Percentiles rank a stretch among this genome's conserved stretches.
Conservation (phyloP, 2,329 filamentous ascomycete genomes). For the Colletotrichum melonis region DNA sequence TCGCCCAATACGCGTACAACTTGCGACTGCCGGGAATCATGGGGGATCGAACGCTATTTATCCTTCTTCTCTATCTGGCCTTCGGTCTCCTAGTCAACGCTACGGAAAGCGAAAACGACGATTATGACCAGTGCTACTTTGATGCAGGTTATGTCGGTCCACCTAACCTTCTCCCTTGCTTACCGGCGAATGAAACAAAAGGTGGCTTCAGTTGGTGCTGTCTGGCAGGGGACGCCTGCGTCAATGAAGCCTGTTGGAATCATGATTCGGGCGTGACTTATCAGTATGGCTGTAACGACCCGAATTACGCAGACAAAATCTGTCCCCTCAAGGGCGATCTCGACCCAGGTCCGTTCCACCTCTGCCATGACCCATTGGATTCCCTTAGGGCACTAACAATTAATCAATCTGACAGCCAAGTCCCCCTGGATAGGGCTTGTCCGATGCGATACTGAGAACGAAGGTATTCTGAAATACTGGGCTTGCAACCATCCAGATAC, state of each 20-base stretch:
- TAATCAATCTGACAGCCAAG: slow-evolving; percentile 9
- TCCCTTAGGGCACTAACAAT: too few species aligned
- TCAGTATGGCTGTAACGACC: slow-evolving; percentile 33
- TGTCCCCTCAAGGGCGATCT: slow-evolving; percentile 25
- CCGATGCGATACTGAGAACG: slow-evolving; percentile 17
- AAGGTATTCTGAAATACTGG: slow-evolving; percentile 27
- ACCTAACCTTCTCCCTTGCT: slow-evolving; percentile 7
- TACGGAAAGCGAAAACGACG: neutral
- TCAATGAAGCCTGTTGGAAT: slow-evolving; percentile 22
- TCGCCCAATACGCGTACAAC: too few species aligned
- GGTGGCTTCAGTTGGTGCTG: slow-evolving; percentile 24
- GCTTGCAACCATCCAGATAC: slow-evolving; percentile 29
- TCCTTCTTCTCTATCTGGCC: neutral
- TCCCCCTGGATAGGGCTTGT: slow-evolving; percentile 33
- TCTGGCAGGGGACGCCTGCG: slow-evolving; percentile 16
- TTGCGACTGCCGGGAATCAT: neutral
- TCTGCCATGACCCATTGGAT: too few species aligned
- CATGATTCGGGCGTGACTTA: slow-evolving; percentile 12
- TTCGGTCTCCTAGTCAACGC: neutral
- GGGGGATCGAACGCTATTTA: neutral
- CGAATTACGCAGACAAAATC: slow-evolving; percentile 25
- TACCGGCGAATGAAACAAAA: neutral
- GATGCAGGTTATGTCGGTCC: slow-evolving; percentile 12
- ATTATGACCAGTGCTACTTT: slow-evolving; percentile 31
- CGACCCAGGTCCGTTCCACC: neutral